Evolutionary conservation across 331 rosid genomes (phyloP).

Genomic region (Rosa hybrid): DNA sequence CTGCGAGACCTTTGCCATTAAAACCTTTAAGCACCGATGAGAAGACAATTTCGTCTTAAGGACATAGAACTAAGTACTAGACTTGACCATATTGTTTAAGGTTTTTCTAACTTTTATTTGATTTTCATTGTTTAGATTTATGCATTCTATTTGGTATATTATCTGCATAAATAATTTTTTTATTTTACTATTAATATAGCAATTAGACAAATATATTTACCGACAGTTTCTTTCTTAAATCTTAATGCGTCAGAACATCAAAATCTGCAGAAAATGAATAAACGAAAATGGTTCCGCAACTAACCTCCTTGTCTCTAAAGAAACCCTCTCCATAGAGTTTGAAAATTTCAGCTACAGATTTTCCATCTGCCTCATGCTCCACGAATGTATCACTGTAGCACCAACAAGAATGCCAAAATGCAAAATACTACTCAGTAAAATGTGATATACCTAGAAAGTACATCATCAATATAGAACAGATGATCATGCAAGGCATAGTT

Average conservation of each 20-base stretch:
- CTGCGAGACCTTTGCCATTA: no score
- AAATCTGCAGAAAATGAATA: neutral
- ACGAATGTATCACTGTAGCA: conserved; percentile 71
- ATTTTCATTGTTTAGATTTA: no score
- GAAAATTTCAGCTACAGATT: conserved; percentile 84
- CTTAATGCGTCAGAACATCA: neutral
- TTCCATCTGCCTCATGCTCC: conserved; percentile 69
- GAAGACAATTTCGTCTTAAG: no score
- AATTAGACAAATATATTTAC: no score
- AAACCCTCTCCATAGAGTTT: conserved; percentile 72
- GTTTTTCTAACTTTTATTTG: no score
- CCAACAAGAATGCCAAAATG: conserved; percentile 27
- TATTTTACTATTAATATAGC: no score
- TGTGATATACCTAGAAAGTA: conserved; percentile 17
- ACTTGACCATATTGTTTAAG: no score
- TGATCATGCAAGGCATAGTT: conserved; percentile 7
- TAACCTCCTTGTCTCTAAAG: conserved; percentile 89
- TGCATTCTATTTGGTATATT: no score
- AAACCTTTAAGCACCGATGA: no score
- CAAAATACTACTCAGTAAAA: conserved; percentile 30
- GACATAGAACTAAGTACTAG: no score
- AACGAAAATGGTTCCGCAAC: conserved; percentile 31
- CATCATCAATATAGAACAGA: conserved; percentile 8
- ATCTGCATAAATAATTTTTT: no score
- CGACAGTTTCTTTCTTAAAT: neutral